Base-by-base conservation (phyloP, 805 yeast genomes). In the Teunomyces gatunensis region DNA sequence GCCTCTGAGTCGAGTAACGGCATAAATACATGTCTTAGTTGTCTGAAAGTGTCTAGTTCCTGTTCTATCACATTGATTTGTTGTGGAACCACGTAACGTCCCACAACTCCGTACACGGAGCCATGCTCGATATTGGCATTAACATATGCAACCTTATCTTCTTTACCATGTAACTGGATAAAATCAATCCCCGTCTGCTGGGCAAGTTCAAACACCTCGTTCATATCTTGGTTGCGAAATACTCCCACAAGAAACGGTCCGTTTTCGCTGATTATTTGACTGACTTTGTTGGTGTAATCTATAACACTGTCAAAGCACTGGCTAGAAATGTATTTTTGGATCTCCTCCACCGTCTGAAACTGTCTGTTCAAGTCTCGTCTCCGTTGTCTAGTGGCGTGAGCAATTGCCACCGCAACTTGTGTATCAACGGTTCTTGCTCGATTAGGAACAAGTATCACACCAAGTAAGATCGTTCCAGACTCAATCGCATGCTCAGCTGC, bases 221-320 rank as follows among this genome's bases (percentile, higher is more conserved):
- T 83, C 3, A 85, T 57, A 0, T 84, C 58, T 64, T 91, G 97
- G 62, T 94, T 89, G 49, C 91, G 74, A 69, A 92, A 89, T 3
- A 92, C 99, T 1, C 98, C 99, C 2, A 90, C 97, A 2, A 87
- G 64, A 54, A 73, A 80, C 0, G 94, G 94, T 0, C 90, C 88
- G 33, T 68, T 65, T 40, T 64, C 69, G 34, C 15, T 67, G 48
- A 64, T 55, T 36, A 57, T 56, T 4, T 58, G 44, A 3, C 59
- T 47, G n/a, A 63, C 58, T 3, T 57, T 50, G 25, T 55, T 55
- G 46, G 74, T 71, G 57, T 74, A 71, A 3, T 62, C 68, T n/a
- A 44, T 54, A 12, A 45, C 50, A 20, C 34, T 32, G 3, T 42
- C 47, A 36, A 58, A 59, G 0, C 46, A 32, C 42, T 49, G 54